Evolutionary conservation across 2,329 filamentous ascomycete species (phyloP), one percentile per base, ranked within the genome.

Genomic region (Aspergillus calidoustus): DNA sequence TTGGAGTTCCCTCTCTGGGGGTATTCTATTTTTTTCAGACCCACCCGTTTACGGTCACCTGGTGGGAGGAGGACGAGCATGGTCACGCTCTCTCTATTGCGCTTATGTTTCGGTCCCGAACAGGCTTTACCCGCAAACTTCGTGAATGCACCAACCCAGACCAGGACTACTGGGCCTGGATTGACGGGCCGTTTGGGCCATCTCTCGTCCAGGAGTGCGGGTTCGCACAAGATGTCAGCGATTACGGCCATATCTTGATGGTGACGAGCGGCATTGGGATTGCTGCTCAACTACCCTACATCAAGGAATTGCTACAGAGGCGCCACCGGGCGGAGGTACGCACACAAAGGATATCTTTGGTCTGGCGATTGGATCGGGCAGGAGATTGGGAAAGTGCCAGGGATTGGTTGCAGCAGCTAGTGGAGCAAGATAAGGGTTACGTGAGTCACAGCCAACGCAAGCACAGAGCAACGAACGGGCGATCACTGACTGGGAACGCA

Each of bases 221-320:
- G 30, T 34, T 38, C 31, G 46, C 54, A 38, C 62, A 72, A 34
- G 57, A 74, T 43, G 38, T 64, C 17, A 46, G 58, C 52, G 56
- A 66, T 30, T 78, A 72, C 64, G 59, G 74, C 47, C 66, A 66
- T 59, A 61, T 78, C 19, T 64, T 79, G 5, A 74, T 79, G 62
- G 64, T 77, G 30, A 65, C 72, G 13, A 78, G 67, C 25, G 68
- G 71, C 19, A 77, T 77, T 30, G 68, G 74, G 1, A 77, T 79
- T 43, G 64, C 67, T n/a, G 68, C 70, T 44, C 64, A 74, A 44
- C 59, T 78, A 46, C 72, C 67, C 11, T 76, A 76, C 62, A 68
- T 79, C 11, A 75, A 74, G 43, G 64, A 76, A 59, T 64, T 79
- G 7, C 63, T 79, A 13, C 61, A 74, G 22, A 63, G 67, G 17